Percentiles rank a stretch among this genome's conserved stretches.
phyloP scores from a whole-genome alignment of 495 filamentous ascomycete species.

The Xylaria scruposa region DNA sequence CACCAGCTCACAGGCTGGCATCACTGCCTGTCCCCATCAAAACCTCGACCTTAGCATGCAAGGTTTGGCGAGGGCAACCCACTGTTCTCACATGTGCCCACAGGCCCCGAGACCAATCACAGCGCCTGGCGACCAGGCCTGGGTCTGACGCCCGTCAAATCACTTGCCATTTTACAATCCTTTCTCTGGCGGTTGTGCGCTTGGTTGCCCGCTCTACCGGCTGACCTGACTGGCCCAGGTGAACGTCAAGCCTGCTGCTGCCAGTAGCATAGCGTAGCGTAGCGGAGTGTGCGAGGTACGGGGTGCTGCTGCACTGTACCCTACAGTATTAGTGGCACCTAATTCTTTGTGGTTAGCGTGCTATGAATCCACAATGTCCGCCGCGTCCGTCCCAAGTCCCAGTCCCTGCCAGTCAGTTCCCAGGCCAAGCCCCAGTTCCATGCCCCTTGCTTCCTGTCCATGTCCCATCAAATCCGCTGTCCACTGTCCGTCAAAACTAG shows the following conservation, averaged over 20 bases:
- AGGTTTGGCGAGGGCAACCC: neutral
- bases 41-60: constrained; percentile 2
- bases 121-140: neutral
- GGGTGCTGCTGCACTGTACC: neutral
- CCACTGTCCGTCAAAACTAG: neutral
- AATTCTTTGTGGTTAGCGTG: neutral
- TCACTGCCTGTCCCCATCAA: neutral
- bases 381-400: constrained; percentile 11
- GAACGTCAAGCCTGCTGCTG: neutral
- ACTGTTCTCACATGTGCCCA: constrained; percentile 11
- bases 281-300: neutral
- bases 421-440: neutral
- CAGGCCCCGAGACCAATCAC: neutral
- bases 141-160: constrained; percentile 31
- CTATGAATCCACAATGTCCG: neutral
- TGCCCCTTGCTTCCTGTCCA: neutral
- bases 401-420: neutral
- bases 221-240: constrained; percentile 14
- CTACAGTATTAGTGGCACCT: too few species aligned
- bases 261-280: too few species aligned
- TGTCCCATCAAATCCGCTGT: neutral
- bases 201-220: constrained; percentile 20
- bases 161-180: constrained; percentile 32
- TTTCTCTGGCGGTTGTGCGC: constrained; percentile 21
- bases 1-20: neutral